Conservation (phyloP, 2,329 filamentous ascomycete species). For the Cordyceps cicadae region DNA sequence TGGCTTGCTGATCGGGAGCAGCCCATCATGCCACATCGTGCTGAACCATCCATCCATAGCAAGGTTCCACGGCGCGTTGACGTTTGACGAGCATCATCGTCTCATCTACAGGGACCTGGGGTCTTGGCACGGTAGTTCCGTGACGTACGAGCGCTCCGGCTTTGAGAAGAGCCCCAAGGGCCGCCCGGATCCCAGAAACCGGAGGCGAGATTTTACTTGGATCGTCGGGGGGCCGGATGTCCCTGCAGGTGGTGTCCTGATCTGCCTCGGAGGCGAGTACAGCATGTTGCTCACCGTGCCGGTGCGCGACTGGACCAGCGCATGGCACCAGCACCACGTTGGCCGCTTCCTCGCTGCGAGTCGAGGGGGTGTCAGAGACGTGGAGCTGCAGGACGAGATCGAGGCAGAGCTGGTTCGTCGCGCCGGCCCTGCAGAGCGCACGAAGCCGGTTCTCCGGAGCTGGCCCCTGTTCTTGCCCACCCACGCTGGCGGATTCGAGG, state of each 20-base stretch:
- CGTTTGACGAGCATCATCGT: neutral
- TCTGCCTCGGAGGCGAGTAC: neutral
- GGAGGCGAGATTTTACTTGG: neutral
- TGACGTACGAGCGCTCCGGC: neutral
- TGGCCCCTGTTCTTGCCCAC: neutral
- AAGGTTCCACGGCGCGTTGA: neutral
- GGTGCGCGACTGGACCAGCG: neutral
- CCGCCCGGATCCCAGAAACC: neutral
- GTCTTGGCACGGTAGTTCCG: neutral
- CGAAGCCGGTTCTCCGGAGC: neutral
- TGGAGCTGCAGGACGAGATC: neutral
- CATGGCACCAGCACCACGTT: neutral
- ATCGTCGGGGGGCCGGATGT: neutral
- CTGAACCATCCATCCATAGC: neutral
- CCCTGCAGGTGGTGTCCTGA: neutral
- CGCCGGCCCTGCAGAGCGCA: neutral
- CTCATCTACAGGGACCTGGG: neutral
- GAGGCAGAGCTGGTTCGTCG: neutral
- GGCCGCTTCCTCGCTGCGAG: neutral
- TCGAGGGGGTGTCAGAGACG: neutral
- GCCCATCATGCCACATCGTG: neutral
- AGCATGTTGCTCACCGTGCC: neutral
- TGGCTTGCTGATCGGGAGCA: neutral
- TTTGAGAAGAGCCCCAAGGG: neutral
- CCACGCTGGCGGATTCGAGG: neutral